phyloP scores from a whole-genome alignment of 225 moss, liverwort and hornwort species.

The Asterella californica region DNA sequence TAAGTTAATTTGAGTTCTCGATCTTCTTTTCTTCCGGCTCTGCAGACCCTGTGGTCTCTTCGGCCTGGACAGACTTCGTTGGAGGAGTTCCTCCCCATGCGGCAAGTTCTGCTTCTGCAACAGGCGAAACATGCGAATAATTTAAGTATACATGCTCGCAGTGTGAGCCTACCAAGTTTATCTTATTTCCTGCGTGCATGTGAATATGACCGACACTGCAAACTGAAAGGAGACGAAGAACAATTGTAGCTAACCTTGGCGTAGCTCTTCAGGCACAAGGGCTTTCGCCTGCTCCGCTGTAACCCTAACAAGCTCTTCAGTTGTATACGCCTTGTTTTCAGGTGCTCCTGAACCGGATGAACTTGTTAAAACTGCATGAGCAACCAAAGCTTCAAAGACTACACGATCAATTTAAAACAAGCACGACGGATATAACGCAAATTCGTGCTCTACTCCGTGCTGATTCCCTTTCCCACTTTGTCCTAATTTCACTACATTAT shows the following conservation, averaged over 20 bases:
- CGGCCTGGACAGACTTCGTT: constrained; percentile 40
- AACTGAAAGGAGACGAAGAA: neutral
- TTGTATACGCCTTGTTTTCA: constrained; percentile 55
- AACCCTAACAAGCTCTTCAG: constrained; percentile 62
- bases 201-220: too few relatives aligned
- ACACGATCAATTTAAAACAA: neutral
- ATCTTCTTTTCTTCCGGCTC: constrained; percentile 12
- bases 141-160: neutral
- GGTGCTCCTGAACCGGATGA: constrained; percentile 43
- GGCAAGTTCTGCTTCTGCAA: constrained; percentile 64
- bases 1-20: neutral
- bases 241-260: constrained; percentile 44
- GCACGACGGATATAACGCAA: neutral
- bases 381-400: neutral
- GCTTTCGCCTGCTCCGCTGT: constrained; percentile 77
- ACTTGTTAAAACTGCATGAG: too few relatives aligned
- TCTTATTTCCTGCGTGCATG: neutral
- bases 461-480: neutral
- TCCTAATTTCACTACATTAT: neutral
- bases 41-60: constrained; percentile 12
- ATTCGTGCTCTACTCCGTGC: neutral
- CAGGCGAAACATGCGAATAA: neutral
- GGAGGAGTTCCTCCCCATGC: constrained; percentile 81
- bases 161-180: neutral
- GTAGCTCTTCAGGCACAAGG: constrained; percentile 74